Conservation (phyloP, 495 filamentous ascomycete species). For the Trichocladium antarcticum region DNA sequence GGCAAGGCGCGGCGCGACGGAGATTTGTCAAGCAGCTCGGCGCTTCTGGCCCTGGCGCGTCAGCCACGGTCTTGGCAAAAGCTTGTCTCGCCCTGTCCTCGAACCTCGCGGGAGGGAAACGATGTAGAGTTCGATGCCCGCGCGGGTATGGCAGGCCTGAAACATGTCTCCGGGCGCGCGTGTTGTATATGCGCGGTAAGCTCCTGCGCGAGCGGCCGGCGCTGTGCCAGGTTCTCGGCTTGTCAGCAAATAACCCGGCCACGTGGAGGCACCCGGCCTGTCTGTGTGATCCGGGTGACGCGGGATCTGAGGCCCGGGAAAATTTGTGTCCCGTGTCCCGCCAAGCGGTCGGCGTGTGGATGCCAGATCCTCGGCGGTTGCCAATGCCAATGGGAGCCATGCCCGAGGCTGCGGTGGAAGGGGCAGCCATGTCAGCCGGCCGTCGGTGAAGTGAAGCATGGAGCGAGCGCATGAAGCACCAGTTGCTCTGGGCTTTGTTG, state of each 20-base stretch:
- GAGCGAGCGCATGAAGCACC: neutral
- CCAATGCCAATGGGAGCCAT: neutral
- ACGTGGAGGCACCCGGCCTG: neutral
- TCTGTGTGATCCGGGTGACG: neutral
- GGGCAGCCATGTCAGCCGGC: slow-evolving; percentile 4
- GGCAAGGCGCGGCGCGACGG: no score
- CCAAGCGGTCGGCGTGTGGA: no score
- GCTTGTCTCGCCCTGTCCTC: slow-evolving; percentile 20
- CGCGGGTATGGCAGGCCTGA: neutral
- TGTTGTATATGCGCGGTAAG: no score
- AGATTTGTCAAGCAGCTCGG: neutral
- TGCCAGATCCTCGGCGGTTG: no score
- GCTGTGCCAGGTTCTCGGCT: neutral
- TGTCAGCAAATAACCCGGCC: slow-evolving; percentile 5
- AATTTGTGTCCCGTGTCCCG: no score
- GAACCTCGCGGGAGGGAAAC: neutral
- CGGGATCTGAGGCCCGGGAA: neutral
- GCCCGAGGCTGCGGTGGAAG: slow-evolving; percentile 15
- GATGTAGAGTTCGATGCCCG: neutral
- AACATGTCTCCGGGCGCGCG: neutral
- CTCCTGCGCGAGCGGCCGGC: no score
- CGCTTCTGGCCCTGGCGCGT: neutral
- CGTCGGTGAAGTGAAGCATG: neutral
- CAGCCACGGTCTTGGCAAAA: slow-evolving; percentile 19
- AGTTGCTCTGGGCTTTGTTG: no score